Percentiles rank a stretch among this genome's conserved stretches.
Conservation (phyloP, 2,329 filamentous ascomycete genomes). For the Hypocrella siamensis region DNA sequence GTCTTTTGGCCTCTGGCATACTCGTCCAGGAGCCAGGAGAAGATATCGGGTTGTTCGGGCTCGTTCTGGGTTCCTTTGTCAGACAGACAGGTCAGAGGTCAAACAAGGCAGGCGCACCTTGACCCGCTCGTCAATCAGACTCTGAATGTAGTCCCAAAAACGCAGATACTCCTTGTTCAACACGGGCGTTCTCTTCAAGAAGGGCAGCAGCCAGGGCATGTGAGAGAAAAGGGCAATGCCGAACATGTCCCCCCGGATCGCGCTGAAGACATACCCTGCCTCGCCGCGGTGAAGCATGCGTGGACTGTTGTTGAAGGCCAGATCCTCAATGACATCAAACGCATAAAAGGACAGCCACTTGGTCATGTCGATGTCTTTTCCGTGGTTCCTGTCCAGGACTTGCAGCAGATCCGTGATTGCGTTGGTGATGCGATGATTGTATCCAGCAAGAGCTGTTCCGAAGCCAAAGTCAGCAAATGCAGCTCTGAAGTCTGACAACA, state of each 20-base stretch:
- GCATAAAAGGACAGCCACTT: slow-evolving; percentile 3
- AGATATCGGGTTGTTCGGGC: slow-evolving; percentile 1
- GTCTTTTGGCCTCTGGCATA: neutral
- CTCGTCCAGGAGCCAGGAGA: neutral
- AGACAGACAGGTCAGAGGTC: neutral
- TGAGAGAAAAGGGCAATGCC: neutral
- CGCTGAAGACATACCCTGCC: slow-evolving; percentile 1
- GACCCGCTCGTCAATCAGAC: neutral
- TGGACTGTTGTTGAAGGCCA: slow-evolving; percentile 3
- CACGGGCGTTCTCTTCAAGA: slow-evolving; percentile 1
- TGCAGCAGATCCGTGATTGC: neutral
- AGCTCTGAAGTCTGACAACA: too few species aligned
- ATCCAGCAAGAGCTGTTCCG: neutral
- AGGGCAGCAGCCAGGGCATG: slow-evolving; percentile 1
- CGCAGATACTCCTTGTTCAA: neutral
- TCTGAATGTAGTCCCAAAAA: neutral
- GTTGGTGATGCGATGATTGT: neutral
- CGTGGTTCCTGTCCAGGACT: neutral
- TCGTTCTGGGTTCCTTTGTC: neutral
- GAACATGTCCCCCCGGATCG: neutral
- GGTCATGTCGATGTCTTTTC: slow-evolving; percentile 2
- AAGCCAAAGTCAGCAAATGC: too few species aligned
- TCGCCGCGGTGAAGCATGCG: slow-evolving; percentile 2
- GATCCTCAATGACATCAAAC: slow-evolving; percentile 4
- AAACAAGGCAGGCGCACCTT: neutral